Evolutionary conservation across 2,329 filamentous ascomycete genomes (phyloP), one percentile per base, ranked within the genome.

Genomic region (Aspergillus sp.): DNA sequence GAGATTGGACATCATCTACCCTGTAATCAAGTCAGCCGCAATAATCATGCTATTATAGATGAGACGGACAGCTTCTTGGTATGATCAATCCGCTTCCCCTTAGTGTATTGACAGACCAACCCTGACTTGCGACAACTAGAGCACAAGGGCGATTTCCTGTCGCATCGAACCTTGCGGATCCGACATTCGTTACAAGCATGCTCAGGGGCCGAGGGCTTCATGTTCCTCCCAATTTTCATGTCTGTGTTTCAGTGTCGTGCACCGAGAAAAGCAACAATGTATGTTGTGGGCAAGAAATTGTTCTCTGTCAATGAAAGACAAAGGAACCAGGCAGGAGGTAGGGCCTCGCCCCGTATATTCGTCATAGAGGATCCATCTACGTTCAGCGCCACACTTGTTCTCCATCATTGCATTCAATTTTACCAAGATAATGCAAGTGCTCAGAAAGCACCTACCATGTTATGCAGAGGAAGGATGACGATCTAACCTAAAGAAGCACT

Each of bases 151-250:
- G 13, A 15, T 11, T 48, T 38, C 15, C 50, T 51, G 41, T 59
- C 57, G 17, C 57, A 59, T n/a, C 30, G 27, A 5, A 59, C 57
- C 11, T 54, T 54, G 6, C 57, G 57, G 1, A 52, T 27, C 30
- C 51, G 50, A 17, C 57, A 59, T 17, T 38, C 39, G 4, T 23
- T 30, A 10, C 51, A 59, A 10, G 49, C 48, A 27, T 49, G 19
- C 8, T 49, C 44, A 17, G 44, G 44, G 23, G 13, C 41, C 6
- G 41, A 44, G 10, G 41, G 6, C 1, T 23, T 19, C 5, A 21
- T 21, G 13, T 44, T 8, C 19, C 19, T 5, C 7, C 10, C 10
- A 10, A 3, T 19, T 15, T 21, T 23, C 19, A 7, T 11, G 41
- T 23, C 19, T 5, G 8, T 21, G 13, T 13, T 15, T 5, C 19